Base-by-base conservation (phyloP, 768 basidiomycete genomes). In the Crucibulum laeve region DNA sequence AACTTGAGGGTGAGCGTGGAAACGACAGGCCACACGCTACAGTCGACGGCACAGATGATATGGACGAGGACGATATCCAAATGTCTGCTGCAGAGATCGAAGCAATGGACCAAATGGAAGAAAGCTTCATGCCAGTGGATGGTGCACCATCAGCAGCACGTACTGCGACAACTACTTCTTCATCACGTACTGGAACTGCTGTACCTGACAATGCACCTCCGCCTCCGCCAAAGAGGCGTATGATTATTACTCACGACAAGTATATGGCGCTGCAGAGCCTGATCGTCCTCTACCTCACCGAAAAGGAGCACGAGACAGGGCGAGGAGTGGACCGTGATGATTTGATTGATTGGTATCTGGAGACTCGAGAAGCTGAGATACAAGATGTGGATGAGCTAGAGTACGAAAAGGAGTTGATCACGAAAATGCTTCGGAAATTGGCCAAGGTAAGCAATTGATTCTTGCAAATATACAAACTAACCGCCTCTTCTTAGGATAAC, bases 281-380 rank as follows among this genome's bases (percentile, higher is more conserved):
- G 52, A 80, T 96, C 53, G 82, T 99, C 22, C 57, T 94, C 44
- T 86, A 93, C 54, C 68, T 99, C 19, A 70, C 81, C 14, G 80
- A 84, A 26, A 69, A 81, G 10, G 96, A 99, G 66, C 73, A 77
- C 21, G 78, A 81, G 53, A 84, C 79, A 0, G 85, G 84, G 15
- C 71, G 65, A 41, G 94, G 94, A 2, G 66, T 95, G 30, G 88
- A 92, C 55, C 76, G 85, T 35, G 92, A 95, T 52, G 94, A 96
- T 53, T 74, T 99, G 43, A 87, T 95, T 49, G 91, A 95, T 59
- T 95, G 92, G 94, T 98, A 97, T 59, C 76, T 98, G 43, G 96
- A 99, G 68, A 65, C 79, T 50, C 87, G 82, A 61, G 96, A 99
- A 62, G 69, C 73, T 6, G 87, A 92, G 49, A 68, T 98, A 28